Percentiles rank a stretch among this genome's conserved stretches.
Evolutionary conservation across 352 stramenopile genomes (phyloP).

Genomic region (Pilasporangium apinafurcum): DNA sequence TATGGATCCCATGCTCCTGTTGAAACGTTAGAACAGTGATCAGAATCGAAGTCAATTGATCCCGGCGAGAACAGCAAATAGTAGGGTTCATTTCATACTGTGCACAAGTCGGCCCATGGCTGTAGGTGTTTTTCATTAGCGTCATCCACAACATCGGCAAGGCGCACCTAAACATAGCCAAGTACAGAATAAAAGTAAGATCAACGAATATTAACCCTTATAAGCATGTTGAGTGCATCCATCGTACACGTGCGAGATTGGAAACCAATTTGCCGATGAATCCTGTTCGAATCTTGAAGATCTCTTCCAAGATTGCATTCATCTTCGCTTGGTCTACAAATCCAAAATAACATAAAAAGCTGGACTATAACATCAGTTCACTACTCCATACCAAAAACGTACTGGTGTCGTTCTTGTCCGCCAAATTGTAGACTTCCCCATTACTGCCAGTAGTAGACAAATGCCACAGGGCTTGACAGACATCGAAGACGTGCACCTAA

Average conservation of each 20-base stretch:
- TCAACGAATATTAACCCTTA: background rate
- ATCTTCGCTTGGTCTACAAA: conserved; percentile 70
- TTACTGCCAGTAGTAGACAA: conserved; percentile 39
- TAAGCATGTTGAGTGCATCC: background rate
- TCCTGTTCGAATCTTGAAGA: conserved; percentile 80
- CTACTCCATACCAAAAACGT: conserved; percentile 3
- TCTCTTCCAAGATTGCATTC: conserved; percentile 59
- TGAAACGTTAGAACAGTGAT: conserved; percentile 3
- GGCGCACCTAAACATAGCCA: conserved; percentile 27
- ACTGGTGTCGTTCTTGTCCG: conserved; percentile 87
- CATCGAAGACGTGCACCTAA: conserved; percentile 79
- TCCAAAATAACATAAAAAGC: background rate
- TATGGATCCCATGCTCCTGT: conserved; percentile 69
- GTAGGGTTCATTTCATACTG: conserved; percentile 40
- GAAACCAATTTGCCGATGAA: conserved; percentile 85
- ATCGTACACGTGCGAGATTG: conserved; percentile 56
- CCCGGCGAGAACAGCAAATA: background rate
- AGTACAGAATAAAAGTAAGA: background rate
- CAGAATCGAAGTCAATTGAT: background rate
- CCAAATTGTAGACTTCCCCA: conserved; percentile 77
- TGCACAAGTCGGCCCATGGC: conserved; percentile 80
- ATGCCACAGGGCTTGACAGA: conserved; percentile 75
- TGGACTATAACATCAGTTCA: background rate
- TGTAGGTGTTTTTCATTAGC: conserved; percentile 90
- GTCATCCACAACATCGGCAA: conserved; percentile 80